A percentile compares a stretch with the other conserved stretches of the same genome.
Evolutionary conservation across 2,329 filamentous ascomycete species (phyloP).

Genomic region (Gremmenia infestans): DNA sequence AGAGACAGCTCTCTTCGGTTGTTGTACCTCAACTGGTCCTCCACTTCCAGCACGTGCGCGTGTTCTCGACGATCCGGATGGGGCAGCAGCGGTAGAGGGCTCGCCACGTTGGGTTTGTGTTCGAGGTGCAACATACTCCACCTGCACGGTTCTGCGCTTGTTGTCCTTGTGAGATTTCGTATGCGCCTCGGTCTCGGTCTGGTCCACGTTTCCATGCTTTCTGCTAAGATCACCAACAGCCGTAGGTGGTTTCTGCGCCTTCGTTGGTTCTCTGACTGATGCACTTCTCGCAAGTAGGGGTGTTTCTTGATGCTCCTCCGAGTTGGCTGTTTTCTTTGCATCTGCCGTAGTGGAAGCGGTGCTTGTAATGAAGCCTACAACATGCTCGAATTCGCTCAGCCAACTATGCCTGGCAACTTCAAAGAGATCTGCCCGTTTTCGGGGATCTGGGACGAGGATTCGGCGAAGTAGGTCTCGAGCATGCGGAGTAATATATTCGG

Average conservation of each 20-base stretch:
- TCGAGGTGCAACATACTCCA: slow-evolving; percentile 92
- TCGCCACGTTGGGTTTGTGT: slow-evolving; percentile 72
- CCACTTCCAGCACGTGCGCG: slow-evolving; percentile 50
- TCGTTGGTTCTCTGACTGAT: slow-evolving; percentile 83
- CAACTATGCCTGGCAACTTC: slow-evolving; percentile 97
- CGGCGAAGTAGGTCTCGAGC: slow-evolving; percentile 86
- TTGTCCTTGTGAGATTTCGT: slow-evolving; percentile 69
- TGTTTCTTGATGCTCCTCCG: slow-evolving; percentile 50
- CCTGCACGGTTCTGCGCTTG: slow-evolving; percentile 91
- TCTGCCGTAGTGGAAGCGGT: slow-evolving; percentile 83
- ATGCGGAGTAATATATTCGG: slow-evolving; percentile 97
- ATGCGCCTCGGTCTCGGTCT: slow-evolving; percentile 57
- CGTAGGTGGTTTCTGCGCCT: slow-evolving; percentile 52
- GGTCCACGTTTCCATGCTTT: slow-evolving; percentile 70
- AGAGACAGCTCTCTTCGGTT: slow-evolving; percentile 34
- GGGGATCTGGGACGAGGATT: slow-evolving; percentile 90
- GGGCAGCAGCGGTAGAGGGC: slow-evolving; percentile 29
- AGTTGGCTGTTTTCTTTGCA: slow-evolving; percentile 67
- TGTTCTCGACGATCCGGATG: slow-evolving; percentile 36
- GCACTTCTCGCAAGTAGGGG: slow-evolving; percentile 74
- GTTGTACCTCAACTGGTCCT: slow-evolving; percentile 43
- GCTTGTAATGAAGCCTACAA: slow-evolving; percentile 95
- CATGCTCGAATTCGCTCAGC: slow-evolving; percentile 94
- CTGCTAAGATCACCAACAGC: slow-evolving; percentile 60
- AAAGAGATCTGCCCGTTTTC: slow-evolving; percentile 91